Conservation (phyloP, 768 basidiomycete genomes). For the Mycena chlorophos region DNA sequence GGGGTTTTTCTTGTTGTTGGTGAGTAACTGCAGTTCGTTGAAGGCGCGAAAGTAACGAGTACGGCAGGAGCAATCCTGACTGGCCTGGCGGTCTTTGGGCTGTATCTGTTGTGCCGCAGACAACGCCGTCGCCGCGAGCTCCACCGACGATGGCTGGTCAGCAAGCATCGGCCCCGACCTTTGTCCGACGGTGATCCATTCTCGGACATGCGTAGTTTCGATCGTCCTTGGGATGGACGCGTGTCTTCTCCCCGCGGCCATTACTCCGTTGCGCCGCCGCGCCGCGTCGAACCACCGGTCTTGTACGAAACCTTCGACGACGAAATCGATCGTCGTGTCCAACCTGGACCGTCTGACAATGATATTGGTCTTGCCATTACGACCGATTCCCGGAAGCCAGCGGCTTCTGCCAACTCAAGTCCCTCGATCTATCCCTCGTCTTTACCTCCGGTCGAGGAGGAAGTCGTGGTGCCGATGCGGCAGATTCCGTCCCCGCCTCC, state of each 20-base stretch:
- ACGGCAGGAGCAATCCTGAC: constrained; percentile 12
- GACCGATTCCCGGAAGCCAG: constrained; percentile 22
- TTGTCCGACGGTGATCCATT: constrained; percentile 36
- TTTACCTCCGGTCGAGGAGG: constrained; percentile 39
- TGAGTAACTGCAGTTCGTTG: background rate
- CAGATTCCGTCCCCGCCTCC: constrained; percentile 13
- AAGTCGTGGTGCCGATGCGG: constrained; percentile 26
- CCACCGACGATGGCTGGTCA: constrained; percentile 37
- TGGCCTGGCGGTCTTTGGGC: constrained; percentile 44
- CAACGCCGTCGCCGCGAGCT: constrained; percentile 42
- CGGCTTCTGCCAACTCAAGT: constrained; percentile 43
- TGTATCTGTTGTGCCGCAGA: constrained; percentile 46
- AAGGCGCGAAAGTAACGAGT: too few species aligned
- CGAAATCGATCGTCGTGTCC: background rate
- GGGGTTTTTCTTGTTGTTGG: constrained; percentile 75
- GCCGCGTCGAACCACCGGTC: background rate
- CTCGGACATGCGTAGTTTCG: constrained; percentile 17
- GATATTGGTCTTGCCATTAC: constrained; percentile 25
- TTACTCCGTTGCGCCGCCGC: background rate
- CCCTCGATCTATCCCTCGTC: constrained; percentile 53
- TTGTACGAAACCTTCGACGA: background rate
- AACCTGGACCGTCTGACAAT: constrained; percentile 17
- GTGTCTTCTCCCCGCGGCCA: background rate
- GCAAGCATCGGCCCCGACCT: constrained; percentile 35
- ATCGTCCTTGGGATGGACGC: constrained; percentile 12